Conservation (phyloP, 2,329 filamentous ascomycete species). For the Apiospora phragmitis region DNA sequence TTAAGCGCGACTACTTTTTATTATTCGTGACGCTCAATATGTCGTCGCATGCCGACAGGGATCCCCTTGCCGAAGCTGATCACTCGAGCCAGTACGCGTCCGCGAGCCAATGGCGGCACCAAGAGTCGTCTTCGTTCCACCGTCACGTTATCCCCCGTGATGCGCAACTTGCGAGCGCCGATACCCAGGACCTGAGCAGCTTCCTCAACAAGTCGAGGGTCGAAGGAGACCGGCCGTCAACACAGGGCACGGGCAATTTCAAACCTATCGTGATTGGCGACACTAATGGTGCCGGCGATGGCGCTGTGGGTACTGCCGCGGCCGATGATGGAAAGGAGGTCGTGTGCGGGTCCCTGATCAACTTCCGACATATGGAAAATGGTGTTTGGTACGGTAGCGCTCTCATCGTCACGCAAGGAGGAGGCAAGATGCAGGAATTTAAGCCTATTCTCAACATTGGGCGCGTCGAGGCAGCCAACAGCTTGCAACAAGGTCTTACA, state of each 20-base stretch:
- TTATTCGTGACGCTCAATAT: not conserved
- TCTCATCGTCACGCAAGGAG: conserved; percentile 76
- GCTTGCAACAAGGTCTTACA: conserved; percentile 26
- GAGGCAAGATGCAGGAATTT: conserved; percentile 57
- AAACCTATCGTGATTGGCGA: conserved; percentile 52
- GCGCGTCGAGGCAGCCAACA: conserved; percentile 31
- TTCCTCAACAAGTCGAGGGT: conserved; percentile 58
- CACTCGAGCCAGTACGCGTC: conserved; percentile 56
- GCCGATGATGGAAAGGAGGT: conserved; percentile 56
- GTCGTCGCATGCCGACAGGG: conserved; percentile 22
- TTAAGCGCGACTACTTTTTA: not conserved
- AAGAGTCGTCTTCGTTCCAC: conserved; percentile 59
- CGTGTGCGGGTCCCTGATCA: conserved; percentile 72
- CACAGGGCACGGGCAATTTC: conserved; percentile 37
- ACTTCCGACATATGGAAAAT: conserved; percentile 73
- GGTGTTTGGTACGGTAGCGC: conserved; percentile 81
- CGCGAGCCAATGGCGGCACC: conserved; percentile 60
- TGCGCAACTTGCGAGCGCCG: conserved; percentile 36
- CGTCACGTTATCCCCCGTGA: conserved; percentile 49
- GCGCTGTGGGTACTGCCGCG: conserved; percentile 21
- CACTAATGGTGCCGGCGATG: conserved; percentile 33
- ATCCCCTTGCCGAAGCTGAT: conserved; percentile 33
- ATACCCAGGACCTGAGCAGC: conserved; percentile 52
- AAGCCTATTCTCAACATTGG: conserved; percentile 61
- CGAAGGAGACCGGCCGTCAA: conserved; percentile 37